A percentile compares a stretch with the other conserved stretches of the same genome.
Conservation (phyloP, 495 filamentous ascomycete genomes). For the Sabuloglossum arenarium region DNA sequence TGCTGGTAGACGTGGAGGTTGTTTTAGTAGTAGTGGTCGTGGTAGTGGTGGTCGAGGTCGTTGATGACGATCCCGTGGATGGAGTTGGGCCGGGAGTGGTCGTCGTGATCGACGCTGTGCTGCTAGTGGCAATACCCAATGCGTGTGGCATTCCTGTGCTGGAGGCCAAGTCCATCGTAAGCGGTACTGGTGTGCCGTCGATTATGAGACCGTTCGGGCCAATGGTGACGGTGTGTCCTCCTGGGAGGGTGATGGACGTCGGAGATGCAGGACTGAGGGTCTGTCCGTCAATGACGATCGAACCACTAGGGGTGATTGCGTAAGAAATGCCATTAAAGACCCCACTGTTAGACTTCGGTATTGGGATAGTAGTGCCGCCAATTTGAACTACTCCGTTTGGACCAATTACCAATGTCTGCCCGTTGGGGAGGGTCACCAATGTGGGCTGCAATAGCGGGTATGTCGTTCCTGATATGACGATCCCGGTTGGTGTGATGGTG, state of each 20-base stretch:
- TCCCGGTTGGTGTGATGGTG: not conserved
- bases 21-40: not conserved
- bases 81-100: not conserved
- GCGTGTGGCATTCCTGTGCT: not conserved
- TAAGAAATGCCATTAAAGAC: not conserved
- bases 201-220: not conserved
- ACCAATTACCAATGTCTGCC: not conserved
- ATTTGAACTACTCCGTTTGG: not conserved
- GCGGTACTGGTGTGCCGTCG: not conserved
- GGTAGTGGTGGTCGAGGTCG: not conserved
- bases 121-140: not conserved
- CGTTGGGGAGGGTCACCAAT: not conserved
- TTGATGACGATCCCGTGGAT: not conserved
- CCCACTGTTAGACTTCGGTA: not conserved
- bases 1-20: not conserved
- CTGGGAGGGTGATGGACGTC: not conserved
- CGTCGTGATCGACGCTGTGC: not conserved
- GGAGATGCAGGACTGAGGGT: not conserved
- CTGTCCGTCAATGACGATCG: not conserved
- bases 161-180: not conserved
- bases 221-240: not conserved
- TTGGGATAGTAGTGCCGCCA: not conserved
- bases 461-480: not conserved
- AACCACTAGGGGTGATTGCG: not conserved
- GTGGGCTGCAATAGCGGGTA: not conserved